Evolutionary conservation across 1,139 yeast genomes (phyloP).

Genomic region (Hanseniaspora gamundiae): DNA sequence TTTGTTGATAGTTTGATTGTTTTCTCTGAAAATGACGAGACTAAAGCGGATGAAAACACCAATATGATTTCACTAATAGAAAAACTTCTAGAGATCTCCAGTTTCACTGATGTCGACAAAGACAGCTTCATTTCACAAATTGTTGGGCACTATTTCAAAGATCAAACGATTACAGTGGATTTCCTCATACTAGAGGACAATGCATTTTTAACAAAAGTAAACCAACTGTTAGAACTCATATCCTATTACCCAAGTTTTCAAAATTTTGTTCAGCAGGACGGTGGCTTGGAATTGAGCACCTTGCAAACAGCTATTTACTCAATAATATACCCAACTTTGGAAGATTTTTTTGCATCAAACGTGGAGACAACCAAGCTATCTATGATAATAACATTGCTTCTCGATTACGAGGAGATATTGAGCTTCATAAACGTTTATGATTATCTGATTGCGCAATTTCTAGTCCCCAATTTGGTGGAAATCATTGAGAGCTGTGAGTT

Average conservation of each 20-base stretch:
- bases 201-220: not conserved
- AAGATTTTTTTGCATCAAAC: constrained; percentile 16
- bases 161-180: not conserved
- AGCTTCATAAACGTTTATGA: constrained; percentile 20
- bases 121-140: not conserved
- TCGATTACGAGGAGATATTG: constrained; percentile 34
- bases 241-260: not conserved
- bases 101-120: not conserved
- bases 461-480: constrained; percentile 28
- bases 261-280: not conserved
- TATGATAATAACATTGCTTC: constrained; percentile 24
- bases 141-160: not conserved
- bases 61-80: constrained; percentile 1
- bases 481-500: constrained; percentile 29
- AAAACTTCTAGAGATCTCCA: not conserved
- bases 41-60: not conserved
- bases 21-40: not conserved
- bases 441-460: constrained; percentile 22
- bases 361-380: constrained; percentile 21
- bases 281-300: not conserved
- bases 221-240: not conserved
- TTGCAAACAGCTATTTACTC: constrained; percentile 27
- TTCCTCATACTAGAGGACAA: not conserved
- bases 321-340: constrained; percentile 28
- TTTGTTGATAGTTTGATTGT: not conserved